These are phyloP conservation scores for Inonotus obliquus DNA, from an alignment of 1,284 basidiomycete species.

Conservation along the genomic window DNA sequence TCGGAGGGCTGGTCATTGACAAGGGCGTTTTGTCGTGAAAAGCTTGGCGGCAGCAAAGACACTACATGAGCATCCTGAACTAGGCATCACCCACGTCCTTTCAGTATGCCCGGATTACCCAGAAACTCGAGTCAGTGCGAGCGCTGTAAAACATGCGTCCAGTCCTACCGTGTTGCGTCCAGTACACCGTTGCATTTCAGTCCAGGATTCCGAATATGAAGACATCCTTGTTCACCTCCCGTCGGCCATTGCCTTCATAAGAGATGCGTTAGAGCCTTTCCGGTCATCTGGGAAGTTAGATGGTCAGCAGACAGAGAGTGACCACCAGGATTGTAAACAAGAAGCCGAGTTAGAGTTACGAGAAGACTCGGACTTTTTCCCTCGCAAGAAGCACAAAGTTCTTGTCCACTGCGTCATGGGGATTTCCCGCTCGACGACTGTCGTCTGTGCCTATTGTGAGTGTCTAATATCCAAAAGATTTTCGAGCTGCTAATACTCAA, in stretches of 20 bases:
- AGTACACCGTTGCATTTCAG: conserved; percentile 43
- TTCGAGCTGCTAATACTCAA: conserved; percentile 8
- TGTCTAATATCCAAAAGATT: conserved; percentile 13
- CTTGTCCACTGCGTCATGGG: conserved; percentile 79
- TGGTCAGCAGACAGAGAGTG: not conserved
- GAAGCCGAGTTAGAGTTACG: not conserved
- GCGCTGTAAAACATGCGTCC: conserved; percentile 27
- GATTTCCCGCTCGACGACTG: conserved; percentile 63
- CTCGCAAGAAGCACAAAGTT: conserved; percentile 40
- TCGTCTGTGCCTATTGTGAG: conserved; percentile 60
- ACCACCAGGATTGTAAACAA: not conserved
- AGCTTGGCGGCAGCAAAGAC: conserved; percentile 49
- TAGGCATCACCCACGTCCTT: conserved; percentile 53
- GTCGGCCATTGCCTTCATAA: conserved; percentile 49
- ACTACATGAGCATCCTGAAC: conserved; percentile 32
- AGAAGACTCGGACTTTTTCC: not conserved
- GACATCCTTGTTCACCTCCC: conserved; percentile 56
- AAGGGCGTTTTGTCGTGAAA: conserved; percentile 2
- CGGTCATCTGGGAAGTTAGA: not conserved
- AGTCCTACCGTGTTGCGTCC: conserved; percentile 13
- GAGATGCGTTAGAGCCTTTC: conserved; percentile 36
- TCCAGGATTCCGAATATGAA: conserved; percentile 57
- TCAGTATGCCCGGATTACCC: conserved; percentile 57
- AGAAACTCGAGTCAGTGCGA: not conserved
- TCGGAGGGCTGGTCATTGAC: not conserved